A percentile compares a stretch with the other conserved stretches of the same genome.
Evolutionary conservation across 768 basidiomycete genomes (phyloP).

Genomic region (Trametes cingulata): DNA sequence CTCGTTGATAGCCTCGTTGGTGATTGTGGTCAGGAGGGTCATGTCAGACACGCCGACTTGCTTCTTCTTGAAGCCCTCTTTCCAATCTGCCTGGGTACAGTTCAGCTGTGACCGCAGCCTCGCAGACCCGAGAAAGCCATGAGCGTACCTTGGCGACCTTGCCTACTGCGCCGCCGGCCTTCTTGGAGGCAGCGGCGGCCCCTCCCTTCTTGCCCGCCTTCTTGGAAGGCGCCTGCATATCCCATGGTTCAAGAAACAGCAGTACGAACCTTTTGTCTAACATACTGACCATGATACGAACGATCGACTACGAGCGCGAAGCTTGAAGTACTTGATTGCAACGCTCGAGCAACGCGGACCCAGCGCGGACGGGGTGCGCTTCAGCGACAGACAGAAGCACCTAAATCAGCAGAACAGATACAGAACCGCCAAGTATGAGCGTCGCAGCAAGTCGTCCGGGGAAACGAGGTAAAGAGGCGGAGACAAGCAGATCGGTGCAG

Average conservation of each 20-base stretch:
- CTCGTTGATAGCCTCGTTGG: slow-evolving; percentile 96
- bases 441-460: too few species aligned
- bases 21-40: slow-evolving; percentile 95
- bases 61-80: slow-evolving; percentile 99
- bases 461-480: slow-evolving; percentile 3
- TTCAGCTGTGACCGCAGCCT: not conserved
- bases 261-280: slow-evolving; percentile 8
- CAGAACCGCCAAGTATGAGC: not conserved
- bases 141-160: slow-evolving; percentile 75
- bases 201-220: slow-evolving; percentile 84
- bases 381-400: not conserved
- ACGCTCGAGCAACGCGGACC: slow-evolving; percentile 19
- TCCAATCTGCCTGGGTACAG: slow-evolving; percentile 87
- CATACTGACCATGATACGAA: slow-evolving; percentile 22
- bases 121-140: not conserved
- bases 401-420: not conserved
- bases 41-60: slow-evolving; percentile 98
- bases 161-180: slow-evolving; percentile 46
- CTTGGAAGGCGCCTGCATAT: slow-evolving; percentile 75
- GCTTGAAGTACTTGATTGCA: slow-evolving; percentile 9
- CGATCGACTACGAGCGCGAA: not conserved
- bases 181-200: slow-evolving; percentile 60
- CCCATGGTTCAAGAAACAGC: slow-evolving; percentile 19
- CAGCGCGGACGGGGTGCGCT: slow-evolving; percentile 8
- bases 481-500: slow-evolving; percentile 3